Conservation (phyloP, 2,329 filamentous ascomycete genomes). For the Calonectria hawksworthii region DNA sequence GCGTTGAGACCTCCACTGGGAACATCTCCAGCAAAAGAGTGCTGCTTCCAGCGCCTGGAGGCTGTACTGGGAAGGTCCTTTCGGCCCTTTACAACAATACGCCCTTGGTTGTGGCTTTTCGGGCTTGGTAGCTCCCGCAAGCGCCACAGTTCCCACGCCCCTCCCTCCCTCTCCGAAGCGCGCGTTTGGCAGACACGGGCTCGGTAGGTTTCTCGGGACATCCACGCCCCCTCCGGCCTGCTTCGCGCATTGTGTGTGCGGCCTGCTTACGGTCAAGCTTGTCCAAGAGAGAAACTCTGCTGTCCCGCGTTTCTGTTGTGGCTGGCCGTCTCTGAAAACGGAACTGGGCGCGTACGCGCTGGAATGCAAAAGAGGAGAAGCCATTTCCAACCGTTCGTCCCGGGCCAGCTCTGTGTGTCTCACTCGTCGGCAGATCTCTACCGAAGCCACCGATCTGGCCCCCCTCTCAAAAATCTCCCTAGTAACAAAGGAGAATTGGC, state of each 20-base stretch:
- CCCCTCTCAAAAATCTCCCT: neutral
- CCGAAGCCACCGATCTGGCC: conserved; percentile 5
- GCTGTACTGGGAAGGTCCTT: conserved; percentile 5
- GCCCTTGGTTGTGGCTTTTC: neutral
- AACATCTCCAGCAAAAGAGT: neutral
- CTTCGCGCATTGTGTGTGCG: neutral
- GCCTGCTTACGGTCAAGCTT: neutral
- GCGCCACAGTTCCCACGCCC: neutral
- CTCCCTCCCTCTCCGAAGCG: neutral
- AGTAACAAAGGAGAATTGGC: neutral
- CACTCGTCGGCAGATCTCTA: neutral
- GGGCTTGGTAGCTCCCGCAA: neutral
- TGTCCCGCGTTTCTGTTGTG: neutral
- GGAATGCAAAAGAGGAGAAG: conserved; percentile 3
- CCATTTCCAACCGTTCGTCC: conserved; percentile 6
- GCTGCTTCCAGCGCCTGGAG: neutral
- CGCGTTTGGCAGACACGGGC: neutral
- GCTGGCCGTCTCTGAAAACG: neutral
- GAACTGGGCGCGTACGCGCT: neutral
- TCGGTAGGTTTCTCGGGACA: neutral
- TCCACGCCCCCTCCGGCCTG: neutral
- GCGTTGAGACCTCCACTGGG: neutral
- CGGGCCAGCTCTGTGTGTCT: neutral
- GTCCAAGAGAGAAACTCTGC: neutral
- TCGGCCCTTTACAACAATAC: conserved; percentile 9